These are phyloP conservation scores for Tylopilus rubrobrunneus DNA, from an alignment of 768 basidiomycete species.

Conservation along the genomic window DNA sequence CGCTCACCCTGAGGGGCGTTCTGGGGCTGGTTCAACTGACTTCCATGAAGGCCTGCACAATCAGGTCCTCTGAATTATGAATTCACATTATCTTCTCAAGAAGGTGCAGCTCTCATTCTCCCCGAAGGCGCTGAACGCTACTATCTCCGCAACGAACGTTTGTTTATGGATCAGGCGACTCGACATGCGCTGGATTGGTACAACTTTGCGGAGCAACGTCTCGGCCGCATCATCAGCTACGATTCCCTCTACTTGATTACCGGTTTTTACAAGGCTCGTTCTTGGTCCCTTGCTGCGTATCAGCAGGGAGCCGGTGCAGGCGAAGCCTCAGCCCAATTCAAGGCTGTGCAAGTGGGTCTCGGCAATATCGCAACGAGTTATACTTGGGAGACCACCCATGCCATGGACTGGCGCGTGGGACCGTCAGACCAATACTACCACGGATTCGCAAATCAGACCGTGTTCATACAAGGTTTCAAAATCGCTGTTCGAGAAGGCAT, in stretches of 20 bases:
- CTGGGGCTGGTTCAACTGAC: background rate
- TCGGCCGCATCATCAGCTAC: background rate
- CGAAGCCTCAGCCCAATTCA: background rate
- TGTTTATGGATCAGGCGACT: background rate
- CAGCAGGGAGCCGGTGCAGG: background rate
- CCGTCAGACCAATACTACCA: background rate
- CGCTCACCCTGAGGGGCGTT: background rate
- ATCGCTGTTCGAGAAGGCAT: background rate
- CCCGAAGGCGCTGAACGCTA: background rate
- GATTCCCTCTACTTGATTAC: conserved; percentile 1
- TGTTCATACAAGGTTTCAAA: conserved; percentile 1
- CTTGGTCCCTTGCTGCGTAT: background rate
- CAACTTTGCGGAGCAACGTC: background rate
- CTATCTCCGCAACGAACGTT: background rate
- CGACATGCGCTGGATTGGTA: background rate
- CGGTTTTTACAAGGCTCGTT: background rate
- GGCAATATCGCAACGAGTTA: background rate
- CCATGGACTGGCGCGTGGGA: background rate
- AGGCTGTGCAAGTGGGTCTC: background rate
- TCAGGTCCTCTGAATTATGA: background rate
- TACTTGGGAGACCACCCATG: background rate
- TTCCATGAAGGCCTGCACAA: background rate
- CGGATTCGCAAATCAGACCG: background rate
- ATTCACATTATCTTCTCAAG: background rate
- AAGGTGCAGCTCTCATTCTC: background rate